phyloP scores from a whole-genome alignment of 1,284 basidiomycete species.

The Entoloma clypeatum region DNA sequence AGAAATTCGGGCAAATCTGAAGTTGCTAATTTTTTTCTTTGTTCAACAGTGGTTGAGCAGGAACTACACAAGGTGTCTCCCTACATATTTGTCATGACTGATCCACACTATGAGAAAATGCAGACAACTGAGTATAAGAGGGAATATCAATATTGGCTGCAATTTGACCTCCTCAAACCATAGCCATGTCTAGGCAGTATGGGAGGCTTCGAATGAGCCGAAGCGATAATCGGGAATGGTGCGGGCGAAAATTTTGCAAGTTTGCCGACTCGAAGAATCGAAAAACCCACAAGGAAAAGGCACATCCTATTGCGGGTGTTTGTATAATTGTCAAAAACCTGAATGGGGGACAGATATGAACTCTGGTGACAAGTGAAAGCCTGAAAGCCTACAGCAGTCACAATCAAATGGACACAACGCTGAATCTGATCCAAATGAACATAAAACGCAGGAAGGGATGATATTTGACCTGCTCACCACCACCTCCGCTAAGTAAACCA shows the following conservation, averaged over 20 bases:
- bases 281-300: background rate
- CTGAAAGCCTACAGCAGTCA: constrained; percentile 63
- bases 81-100: no score
- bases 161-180: constrained; percentile 58
- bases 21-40: no score
- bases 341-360: background rate
- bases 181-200: constrained; percentile 24
- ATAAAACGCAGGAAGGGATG: constrained; percentile 20
- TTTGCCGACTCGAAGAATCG: background rate
- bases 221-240: background rate
- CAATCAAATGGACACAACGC: constrained; percentile 80
- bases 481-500: constrained; percentile 67
- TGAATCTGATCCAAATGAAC: constrained; percentile 44
- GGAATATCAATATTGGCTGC: constrained; percentile 51
- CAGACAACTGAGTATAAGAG: background rate
- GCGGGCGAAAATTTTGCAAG: background rate
- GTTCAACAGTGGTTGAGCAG: no score
- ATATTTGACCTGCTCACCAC: constrained; percentile 51
- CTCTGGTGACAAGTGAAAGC: background rate
- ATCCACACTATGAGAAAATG: no score
- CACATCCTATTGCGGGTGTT: background rate
- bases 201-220: constrained; percentile 33
- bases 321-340: constrained; percentile 23
- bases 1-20: no score
- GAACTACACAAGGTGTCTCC: no score